A percentile compares a stretch with the other conserved stretches of the same genome.
These are phyloP conservation scores for Elongisporangium prolatum DNA, from an alignment of 352 stramenopile genomes.

Conservation along the genomic window DNA sequence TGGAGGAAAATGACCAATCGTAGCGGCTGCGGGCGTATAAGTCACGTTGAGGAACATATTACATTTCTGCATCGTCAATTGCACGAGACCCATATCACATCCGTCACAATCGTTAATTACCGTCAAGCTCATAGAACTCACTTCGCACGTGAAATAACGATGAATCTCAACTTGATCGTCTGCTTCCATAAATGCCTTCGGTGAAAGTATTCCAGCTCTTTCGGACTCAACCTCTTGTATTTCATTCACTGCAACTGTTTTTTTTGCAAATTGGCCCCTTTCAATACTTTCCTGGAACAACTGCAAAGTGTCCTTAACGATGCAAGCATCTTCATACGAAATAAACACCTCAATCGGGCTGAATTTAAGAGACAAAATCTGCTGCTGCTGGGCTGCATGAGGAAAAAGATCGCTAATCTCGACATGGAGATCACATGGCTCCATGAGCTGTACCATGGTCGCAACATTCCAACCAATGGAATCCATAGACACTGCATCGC, in stretches of 20 bases:
- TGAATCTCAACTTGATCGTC: slow-evolving; percentile 41
- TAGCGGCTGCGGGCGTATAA: slow-evolving; percentile 18
- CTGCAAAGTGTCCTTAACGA: slow-evolving; percentile 48
- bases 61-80: slow-evolving; percentile 66
- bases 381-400: slow-evolving; percentile 56
- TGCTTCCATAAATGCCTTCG: slow-evolving; percentile 7
- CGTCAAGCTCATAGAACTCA: slow-evolving; percentile 60
- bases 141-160: slow-evolving; percentile 73
- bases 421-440: slow-evolving; percentile 62
- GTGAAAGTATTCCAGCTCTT: slow-evolving; percentile 8
- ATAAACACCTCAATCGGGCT: slow-evolving; percentile 76
- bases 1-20: slow-evolving; percentile 9
- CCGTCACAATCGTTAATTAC: slow-evolving; percentile 85
- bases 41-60: slow-evolving; percentile 77
- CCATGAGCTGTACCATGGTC: slow-evolving; percentile 67
- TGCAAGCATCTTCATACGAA: slow-evolving; percentile 72
- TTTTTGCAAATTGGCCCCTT: background rate
- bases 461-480: slow-evolving; percentile 21
- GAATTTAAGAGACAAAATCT: slow-evolving; percentile 68
- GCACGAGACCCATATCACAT: slow-evolving; percentile 80
- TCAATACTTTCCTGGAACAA: slow-evolving; percentile 18
- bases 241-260: background rate
- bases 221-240: background rate
- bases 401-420: slow-evolving; percentile 69
- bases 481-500: background rate